Percentiles rank a stretch among this genome's conserved stretches.
Evolutionary conservation across 2,329 filamentous ascomycete genomes (phyloP).

Genomic region (Didymella glomerata): DNA sequence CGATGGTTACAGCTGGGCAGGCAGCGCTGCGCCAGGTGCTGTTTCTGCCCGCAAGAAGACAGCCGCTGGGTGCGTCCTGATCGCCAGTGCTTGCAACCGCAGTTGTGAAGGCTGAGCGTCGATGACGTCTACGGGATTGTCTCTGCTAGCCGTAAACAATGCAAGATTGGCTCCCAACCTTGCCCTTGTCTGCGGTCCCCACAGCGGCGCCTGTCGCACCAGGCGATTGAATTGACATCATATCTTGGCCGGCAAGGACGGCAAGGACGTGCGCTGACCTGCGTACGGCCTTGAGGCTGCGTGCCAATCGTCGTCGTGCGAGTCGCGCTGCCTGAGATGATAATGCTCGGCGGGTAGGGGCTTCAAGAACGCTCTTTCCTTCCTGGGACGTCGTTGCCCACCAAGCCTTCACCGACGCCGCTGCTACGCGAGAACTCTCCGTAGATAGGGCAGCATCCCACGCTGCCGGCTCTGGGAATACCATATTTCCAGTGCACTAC

Average conservation of each 20-base stretch:
- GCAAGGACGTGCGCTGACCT: constrained; percentile 1
- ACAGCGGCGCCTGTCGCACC: constrained; percentile 20
- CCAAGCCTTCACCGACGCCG: constrained; percentile 1
- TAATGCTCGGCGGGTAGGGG: constrained; percentile 4
- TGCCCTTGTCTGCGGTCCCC: constrained; percentile 4
- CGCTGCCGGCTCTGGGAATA: constrained; percentile 2
- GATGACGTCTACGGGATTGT: constrained; percentile 18
- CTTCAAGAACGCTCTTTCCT: constrained; percentile 3
- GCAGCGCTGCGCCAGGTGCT: not conserved
- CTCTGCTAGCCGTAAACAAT: constrained; percentile 8
- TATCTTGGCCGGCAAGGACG: constrained; percentile 8
- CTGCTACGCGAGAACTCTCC: not conserved
- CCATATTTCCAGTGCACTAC: constrained; percentile 1
- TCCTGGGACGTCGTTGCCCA: constrained; percentile 6
- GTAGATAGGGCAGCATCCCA: not conserved
- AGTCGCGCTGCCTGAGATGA: constrained; percentile 6
- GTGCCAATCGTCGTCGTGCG: constrained; percentile 7
- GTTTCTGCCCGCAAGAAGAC: constrained; percentile 6
- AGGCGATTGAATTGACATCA: constrained; percentile 17
- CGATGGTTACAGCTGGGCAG: constrained; percentile 13
- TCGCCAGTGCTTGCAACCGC: constrained; percentile 17
- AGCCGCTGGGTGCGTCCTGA: constrained; percentile 10
- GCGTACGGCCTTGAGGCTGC: not conserved
- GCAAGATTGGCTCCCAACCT: constrained; percentile 10
- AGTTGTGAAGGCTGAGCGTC: constrained; percentile 14